These are phyloP conservation scores for Aegle marmelos DNA, from an alignment of 345 rosid species.

Conservation along the genomic window DNA sequence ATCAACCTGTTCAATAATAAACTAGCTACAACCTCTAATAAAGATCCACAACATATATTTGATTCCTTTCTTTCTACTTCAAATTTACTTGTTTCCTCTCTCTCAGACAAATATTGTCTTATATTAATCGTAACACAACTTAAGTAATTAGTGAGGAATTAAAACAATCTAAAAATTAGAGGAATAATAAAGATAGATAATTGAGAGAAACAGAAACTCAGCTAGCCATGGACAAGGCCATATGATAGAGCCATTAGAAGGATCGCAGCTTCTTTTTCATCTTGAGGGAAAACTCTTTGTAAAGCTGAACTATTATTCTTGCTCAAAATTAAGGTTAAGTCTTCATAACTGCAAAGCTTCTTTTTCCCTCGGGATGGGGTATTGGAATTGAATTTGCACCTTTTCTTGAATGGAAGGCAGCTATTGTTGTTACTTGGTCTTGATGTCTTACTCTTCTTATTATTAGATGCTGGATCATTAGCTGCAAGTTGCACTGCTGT, in stretches of 20 bases:
- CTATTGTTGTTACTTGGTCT: conserved; percentile 14
- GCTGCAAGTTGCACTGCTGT: conserved; percentile 10
- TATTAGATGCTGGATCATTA: conserved; percentile 5
- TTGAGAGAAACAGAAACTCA: neutral
- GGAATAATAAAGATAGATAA: neutral
- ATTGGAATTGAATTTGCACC: conserved; percentile 26
- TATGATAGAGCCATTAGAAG: conserved; percentile 91
- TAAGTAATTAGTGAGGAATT: neutral
- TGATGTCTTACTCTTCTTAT: conserved; percentile 34
- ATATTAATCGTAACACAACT: neutral
- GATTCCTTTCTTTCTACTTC: neutral
- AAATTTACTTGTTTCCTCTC: neutral
- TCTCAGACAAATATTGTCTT: no score
- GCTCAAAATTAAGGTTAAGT: conserved; percentile 60
- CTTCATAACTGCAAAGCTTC: conserved; percentile 63
- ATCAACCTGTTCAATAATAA: conserved; percentile 24
- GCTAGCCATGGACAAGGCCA: conserved; percentile 63
- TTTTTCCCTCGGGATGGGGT: conserved; percentile 25
- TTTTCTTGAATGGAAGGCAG: conserved; percentile 39
- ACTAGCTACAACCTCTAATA: neutral
- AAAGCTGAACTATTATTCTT: conserved; percentile 51
- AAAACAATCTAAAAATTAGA: neutral
- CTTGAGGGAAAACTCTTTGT: conserved; percentile 84
- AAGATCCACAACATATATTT: neutral
- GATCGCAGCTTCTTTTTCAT: conserved; percentile 94